phyloP scores from a whole-genome alignment of 2,329 filamentous ascomycete species.

The Ceratocystis cacaofunesta region DNA sequence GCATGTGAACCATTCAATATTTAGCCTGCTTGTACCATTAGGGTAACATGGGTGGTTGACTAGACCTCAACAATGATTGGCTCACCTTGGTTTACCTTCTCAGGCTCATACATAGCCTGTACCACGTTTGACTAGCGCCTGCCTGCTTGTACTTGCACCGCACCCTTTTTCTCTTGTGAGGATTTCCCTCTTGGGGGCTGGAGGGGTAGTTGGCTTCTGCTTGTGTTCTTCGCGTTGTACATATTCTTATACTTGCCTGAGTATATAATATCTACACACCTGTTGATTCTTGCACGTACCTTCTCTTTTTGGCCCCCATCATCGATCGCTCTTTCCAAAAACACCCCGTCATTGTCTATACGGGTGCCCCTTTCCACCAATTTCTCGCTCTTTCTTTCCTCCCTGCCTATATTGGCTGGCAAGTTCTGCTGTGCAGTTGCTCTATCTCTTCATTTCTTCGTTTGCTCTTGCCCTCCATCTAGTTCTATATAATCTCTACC shows the following conservation, averaged over 20 bases:
- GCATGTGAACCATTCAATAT: no score
- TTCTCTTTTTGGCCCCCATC: slow-evolving; percentile 3
- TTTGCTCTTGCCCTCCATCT: background rate
- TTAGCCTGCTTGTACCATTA: no score
- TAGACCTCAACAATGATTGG: background rate
- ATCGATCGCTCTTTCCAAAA: background rate
- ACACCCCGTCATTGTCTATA: background rate
- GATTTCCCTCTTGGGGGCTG: no score
- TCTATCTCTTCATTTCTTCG: slow-evolving; percentile 7
- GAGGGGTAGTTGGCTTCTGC: background rate
- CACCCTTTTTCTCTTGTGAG: background rate
- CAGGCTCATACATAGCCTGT: background rate
- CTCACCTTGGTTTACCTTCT: background rate
- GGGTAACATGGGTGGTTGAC: no score
- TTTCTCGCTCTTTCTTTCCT: slow-evolving; percentile 10
- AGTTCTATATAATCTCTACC: background rate
- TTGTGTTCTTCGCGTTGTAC: background rate
- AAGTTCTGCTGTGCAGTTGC: slow-evolving; percentile 15
- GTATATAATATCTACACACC: slow-evolving; percentile 10
- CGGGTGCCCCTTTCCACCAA: background rate
- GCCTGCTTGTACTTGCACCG: background rate
- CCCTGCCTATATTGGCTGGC: background rate
- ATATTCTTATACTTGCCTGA: background rate
- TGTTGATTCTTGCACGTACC: slow-evolving; percentile 17
- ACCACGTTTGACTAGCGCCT: background rate